phyloP scores from a whole-genome alignment of 2,329 filamentous ascomycete species.

The Karstenula rhodostoma region DNA sequence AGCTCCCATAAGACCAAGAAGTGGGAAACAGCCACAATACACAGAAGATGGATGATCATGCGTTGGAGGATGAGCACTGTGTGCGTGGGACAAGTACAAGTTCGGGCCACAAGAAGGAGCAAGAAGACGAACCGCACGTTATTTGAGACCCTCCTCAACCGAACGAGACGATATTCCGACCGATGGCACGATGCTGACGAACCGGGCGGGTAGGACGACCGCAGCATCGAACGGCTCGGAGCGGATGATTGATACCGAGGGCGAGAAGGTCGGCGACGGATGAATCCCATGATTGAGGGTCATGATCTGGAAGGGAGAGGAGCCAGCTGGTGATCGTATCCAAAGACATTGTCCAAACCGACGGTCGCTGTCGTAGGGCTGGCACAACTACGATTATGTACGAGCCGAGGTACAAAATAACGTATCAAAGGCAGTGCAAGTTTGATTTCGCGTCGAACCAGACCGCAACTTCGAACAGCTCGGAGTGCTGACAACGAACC shows the following conservation, averaged over 20 bases:
- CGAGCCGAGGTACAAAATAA: too few relatives aligned
- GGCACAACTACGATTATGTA: too few relatives aligned
- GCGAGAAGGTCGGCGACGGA: background rate
- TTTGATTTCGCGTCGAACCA: too few relatives aligned
- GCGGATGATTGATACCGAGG: background rate
- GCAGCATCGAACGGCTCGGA: background rate
- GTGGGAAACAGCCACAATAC: too few relatives aligned
- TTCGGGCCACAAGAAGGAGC: background rate
- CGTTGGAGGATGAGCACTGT: background rate
- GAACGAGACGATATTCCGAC: background rate
- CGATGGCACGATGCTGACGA: background rate
- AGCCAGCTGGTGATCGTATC: too few relatives aligned
- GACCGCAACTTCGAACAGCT: too few relatives aligned
- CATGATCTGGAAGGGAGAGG: too few relatives aligned
- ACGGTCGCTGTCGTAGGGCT: too few relatives aligned
- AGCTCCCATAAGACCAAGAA: too few relatives aligned
- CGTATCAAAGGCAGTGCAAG: too few relatives aligned
- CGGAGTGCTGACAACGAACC: too few relatives aligned
- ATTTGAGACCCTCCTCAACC: background rate
- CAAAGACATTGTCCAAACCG: too few relatives aligned
- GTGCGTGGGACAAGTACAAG: background rate
- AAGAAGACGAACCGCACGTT: background rate
- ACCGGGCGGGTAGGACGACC: background rate
- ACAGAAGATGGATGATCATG: background rate
- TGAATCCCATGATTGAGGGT: background rate